These are phyloP conservation scores for Monosporascus sp. DNA, from an alignment of 2,329 filamentous ascomycete genomes.

Conservation along the genomic window DNA sequence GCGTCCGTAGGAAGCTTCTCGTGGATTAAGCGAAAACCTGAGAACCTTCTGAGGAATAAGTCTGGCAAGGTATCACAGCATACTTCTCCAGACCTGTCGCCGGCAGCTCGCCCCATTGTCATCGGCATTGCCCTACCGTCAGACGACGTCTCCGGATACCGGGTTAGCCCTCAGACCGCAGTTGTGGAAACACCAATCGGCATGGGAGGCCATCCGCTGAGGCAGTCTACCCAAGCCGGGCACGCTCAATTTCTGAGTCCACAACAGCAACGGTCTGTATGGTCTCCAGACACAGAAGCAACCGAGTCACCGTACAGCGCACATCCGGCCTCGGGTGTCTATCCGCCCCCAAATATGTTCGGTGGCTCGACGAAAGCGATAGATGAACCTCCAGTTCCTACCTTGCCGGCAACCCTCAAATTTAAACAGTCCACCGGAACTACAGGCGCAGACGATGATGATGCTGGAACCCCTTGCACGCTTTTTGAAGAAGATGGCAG, in stretches of 20 bases:
- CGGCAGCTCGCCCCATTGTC: conserved; percentile 64
- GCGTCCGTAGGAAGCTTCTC: conserved; percentile 53
- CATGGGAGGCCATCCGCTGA: conserved; percentile 19
- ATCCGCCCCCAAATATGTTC: conserved; percentile 49
- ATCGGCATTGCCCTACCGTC: conserved; percentile 65
- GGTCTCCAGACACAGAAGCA: conserved; percentile 58
- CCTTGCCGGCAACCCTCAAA: conserved; percentile 43
- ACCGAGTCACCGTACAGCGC: conserved; percentile 37
- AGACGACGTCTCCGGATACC: conserved; percentile 39
- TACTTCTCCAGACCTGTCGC: conserved; percentile 50
- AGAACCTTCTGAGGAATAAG: conserved; percentile 11
- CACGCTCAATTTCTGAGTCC: conserved; percentile 20
- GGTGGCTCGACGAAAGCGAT: conserved; percentile 18
- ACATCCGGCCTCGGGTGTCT: conserved; percentile 52
- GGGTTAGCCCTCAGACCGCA: conserved; percentile 47
- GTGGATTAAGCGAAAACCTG: conserved; percentile 44
- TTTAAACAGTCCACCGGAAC: conserved; percentile 24
- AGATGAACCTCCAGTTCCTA: conserved; percentile 55
- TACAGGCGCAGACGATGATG: conserved; percentile 44
- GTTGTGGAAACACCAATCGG: conserved; percentile 35
- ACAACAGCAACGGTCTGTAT: conserved; percentile 44
- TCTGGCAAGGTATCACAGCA: conserved; percentile 20
- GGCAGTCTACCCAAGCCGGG: conserved; percentile 11
- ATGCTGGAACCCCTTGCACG: conserved; percentile 51
- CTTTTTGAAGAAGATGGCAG: conserved; percentile 66